Conservation (phyloP, 768 basidiomycete species). For the Candolleomyces efflorescens region DNA sequence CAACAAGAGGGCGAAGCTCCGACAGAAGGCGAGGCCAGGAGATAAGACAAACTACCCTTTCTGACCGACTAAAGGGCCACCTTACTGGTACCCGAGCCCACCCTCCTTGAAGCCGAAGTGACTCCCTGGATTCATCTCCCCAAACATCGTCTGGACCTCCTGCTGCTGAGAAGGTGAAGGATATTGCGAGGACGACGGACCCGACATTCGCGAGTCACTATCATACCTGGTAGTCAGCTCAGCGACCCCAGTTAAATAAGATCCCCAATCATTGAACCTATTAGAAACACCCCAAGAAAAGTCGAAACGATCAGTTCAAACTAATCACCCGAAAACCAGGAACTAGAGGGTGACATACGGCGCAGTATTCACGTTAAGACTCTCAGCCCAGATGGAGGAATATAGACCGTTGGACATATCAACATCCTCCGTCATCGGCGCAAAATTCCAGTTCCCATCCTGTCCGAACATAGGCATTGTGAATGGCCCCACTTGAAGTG, state of each 20-base stretch:
- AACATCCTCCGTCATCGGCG: not conserved
- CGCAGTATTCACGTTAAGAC: no score
- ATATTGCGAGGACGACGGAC: not conserved
- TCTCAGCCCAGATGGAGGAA: not conserved
- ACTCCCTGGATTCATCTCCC: no score
- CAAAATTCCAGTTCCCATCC: not conserved
- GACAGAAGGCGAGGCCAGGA: no score
- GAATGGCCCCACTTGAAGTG: no score
- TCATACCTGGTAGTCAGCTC: constrained; percentile 21
- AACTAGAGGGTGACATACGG: not conserved
- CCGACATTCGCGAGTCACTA: not conserved
- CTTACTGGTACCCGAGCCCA: no score
- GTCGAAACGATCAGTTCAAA: not conserved
- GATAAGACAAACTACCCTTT: no score
- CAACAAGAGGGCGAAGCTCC: no score
- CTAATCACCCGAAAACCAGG: not conserved
- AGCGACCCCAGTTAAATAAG: constrained; percentile 37
- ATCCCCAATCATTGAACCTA: constrained; percentile 42
- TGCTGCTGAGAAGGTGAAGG: not conserved
- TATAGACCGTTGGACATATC: not conserved
- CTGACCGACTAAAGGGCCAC: no score
- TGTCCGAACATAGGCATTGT: no score
- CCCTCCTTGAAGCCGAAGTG: no score
- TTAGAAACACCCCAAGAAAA: no score
- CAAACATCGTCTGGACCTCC: no score